Evolutionary conservation across 352 stramenopile genomes (phyloP).

Genomic region (Phytopythium helicoides): DNA sequence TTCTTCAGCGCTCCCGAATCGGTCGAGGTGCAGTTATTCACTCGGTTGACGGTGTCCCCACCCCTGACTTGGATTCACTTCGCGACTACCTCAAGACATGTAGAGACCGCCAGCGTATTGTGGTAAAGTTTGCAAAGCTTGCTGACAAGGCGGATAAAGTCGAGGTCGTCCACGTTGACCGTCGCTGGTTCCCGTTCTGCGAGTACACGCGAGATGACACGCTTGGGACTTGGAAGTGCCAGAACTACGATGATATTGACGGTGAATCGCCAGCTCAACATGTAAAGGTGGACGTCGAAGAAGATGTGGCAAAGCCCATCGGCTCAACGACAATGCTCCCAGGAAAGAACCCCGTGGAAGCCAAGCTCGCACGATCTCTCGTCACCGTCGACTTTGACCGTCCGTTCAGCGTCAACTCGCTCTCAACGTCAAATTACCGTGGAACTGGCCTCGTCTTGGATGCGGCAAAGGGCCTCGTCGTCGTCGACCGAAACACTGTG

Average conservation of each 20-base stretch:
- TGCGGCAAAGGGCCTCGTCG: constrained; percentile 79
- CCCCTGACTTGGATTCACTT: constrained; percentile 81
- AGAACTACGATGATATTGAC: constrained; percentile 39
- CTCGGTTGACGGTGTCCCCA: constrained; percentile 83
- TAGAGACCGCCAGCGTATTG: constrained; percentile 74
- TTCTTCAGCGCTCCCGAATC: constrained; percentile 86
- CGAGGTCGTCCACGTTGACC: constrained; percentile 86
- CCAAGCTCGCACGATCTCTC: constrained; percentile 78
- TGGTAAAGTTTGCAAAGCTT: constrained; percentile 83
- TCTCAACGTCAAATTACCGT: constrained; percentile 84
- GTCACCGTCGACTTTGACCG: constrained; percentile 86
- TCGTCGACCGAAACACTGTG: constrained; percentile 92
- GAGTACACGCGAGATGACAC: constrained; percentile 79
- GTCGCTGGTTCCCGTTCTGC: constrained; percentile 91
- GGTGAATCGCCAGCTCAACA: neutral
- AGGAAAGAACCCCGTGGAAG: constrained; percentile 79
- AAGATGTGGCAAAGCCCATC: constrained; percentile 26
- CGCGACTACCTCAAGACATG: constrained; percentile 77
- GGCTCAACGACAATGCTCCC: constrained; percentile 80
- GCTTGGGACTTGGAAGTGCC: constrained; percentile 76
- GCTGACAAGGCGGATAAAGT: constrained; percentile 78
- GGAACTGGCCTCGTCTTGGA: constrained; percentile 90
- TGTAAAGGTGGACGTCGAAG: constrained; percentile 5
- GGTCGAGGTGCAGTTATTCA: constrained; percentile 83
- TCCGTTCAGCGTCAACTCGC: constrained; percentile 83